Conservation (phyloP, 805 yeast genomes). For the Metschnikowia proteae region DNA sequence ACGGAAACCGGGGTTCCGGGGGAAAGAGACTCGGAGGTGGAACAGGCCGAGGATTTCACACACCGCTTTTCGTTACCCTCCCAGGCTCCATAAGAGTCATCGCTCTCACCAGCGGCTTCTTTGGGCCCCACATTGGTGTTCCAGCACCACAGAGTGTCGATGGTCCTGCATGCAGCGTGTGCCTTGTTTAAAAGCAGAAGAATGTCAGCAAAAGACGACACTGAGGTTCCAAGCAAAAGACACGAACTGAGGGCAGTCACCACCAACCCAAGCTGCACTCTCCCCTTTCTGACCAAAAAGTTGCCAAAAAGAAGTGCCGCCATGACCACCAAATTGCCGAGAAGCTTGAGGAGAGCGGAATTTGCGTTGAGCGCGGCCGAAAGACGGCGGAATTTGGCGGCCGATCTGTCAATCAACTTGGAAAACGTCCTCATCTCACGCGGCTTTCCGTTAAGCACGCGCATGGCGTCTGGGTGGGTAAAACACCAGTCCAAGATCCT, state of each 20-base stretch:
- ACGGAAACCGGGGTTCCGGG: not conserved
- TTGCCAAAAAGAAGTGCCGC: constrained; percentile 94
- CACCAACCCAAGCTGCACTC: constrained; percentile 56
- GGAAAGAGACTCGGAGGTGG: constrained; percentile 1
- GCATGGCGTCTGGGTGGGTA: constrained; percentile 54
- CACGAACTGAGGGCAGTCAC: constrained; percentile 84
- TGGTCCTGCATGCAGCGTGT: constrained; percentile 55
- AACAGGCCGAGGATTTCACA: not conserved
- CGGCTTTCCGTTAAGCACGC: constrained; percentile 54
- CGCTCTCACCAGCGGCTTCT: not conserved
- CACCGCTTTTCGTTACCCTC: not conserved
- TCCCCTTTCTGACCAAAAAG: constrained; percentile 51
- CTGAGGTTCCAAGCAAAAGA: constrained; percentile 59
- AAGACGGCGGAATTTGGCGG: constrained; percentile 37
- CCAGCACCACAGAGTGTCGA: constrained; percentile 32
- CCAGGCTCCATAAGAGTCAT: not conserved
- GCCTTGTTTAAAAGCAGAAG: constrained; percentile 67
- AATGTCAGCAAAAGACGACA: constrained; percentile 54
- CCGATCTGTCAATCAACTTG: constrained; percentile 32
- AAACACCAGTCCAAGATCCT: constrained; percentile 69
- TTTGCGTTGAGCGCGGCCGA: constrained; percentile 53
- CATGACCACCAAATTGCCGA: constrained; percentile 73
- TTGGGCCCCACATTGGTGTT: not conserved
- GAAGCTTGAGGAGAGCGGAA: constrained; percentile 49
- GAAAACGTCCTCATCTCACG: constrained; percentile 48